phyloP scores from a whole-genome alignment of 1,284 basidiomycete genomes.

The Rhizopogon parksii region DNA sequence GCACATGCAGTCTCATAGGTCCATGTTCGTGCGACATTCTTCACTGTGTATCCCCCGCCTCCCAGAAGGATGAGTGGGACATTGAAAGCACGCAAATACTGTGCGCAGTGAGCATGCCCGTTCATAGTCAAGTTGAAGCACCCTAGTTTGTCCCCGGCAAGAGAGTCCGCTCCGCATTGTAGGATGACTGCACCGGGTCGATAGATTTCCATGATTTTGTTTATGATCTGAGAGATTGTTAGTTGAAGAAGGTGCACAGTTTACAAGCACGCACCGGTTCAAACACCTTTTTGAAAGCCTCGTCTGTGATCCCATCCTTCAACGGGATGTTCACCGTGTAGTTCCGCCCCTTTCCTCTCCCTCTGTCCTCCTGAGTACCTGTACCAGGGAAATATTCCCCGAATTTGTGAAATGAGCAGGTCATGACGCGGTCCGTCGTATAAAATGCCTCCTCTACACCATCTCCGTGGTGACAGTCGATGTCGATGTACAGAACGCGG shows the following conservation, averaged over 20 bases:
- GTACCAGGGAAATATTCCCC: constrained; percentile 98
- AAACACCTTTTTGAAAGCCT: constrained; percentile 76
- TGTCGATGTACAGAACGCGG: constrained; percentile 95
- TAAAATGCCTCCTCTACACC: constrained; percentile 99
- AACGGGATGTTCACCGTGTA: constrained; percentile 94
- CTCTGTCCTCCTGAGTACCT: constrained; percentile 80
- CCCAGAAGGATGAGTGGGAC: constrained; percentile 90
- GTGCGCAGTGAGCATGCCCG: constrained; percentile 88
- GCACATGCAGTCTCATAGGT: constrained; percentile 96
- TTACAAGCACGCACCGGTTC: constrained; percentile 61
- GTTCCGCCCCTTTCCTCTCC: constrained; percentile 80
- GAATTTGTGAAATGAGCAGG: constrained; percentile 92
- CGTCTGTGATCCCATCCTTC: constrained; percentile 90
- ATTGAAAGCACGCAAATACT: constrained; percentile 79
- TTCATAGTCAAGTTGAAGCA: constrained; percentile 96
- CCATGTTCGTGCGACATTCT: constrained; percentile 95
- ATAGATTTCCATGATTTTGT: constrained; percentile 86
- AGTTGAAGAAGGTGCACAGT: not conserved
- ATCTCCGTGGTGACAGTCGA: constrained; percentile 97
- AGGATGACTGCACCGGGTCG: constrained; percentile 86
- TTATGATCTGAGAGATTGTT: constrained; percentile 55
- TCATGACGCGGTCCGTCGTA: constrained; percentile 95
- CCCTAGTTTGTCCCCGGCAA: constrained; percentile 93
- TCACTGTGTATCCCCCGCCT: constrained; percentile 94
- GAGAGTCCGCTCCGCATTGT: constrained; percentile 94